Conservation (phyloP, 2,329 filamentous ascomycete species). For the Lachnellula hyalina region DNA sequence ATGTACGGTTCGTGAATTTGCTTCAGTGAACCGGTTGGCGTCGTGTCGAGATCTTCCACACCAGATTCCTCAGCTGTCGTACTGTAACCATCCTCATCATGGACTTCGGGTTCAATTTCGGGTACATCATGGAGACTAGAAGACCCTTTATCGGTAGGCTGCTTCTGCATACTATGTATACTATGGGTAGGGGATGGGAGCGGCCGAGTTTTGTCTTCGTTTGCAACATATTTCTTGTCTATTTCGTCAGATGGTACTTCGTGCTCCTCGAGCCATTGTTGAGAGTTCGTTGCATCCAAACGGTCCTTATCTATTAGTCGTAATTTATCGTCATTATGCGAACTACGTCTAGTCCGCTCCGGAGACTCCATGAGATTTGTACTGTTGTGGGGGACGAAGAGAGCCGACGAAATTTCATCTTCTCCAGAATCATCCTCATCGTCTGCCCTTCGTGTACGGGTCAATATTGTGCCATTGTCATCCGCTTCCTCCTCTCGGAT, state of each 20-base stretch:
- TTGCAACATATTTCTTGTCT: slow-evolving; percentile 15
- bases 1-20: slow-evolving; percentile 28
- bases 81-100: slow-evolving; percentile 22
- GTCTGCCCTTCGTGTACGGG: slow-evolving; percentile 20
- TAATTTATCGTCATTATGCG: slow-evolving; percentile 7
- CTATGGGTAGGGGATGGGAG: slow-evolving; percentile 7
- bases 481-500: slow-evolving; percentile 2
- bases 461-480: slow-evolving; percentile 38
- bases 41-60: slow-evolving; percentile 25
- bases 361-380: slow-evolving; percentile 34
- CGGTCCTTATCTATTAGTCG: slow-evolving; percentile 9
- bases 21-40: slow-evolving; percentile 30
- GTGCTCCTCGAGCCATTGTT: slow-evolving; percentile 32
- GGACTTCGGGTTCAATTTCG: slow-evolving; percentile 14
- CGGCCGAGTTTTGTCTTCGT: slow-evolving; percentile 13
- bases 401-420: slow-evolving; percentile 81
- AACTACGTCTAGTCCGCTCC: slow-evolving; percentile 26
- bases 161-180: slow-evolving; percentile 26
- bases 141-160: slow-evolving; percentile 11
- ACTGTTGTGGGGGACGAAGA: slow-evolving; percentile 73
- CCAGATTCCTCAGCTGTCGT: slow-evolving; percentile 23
- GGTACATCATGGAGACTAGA: slow-evolving; percentile 3
- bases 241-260: slow-evolving; percentile 35
- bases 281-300: slow-evolving; percentile 26
- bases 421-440: slow-evolving; percentile 62